Percentiles rank a stretch among this genome's conserved stretches.
These are phyloP conservation scores for Epichloe coenophiala DNA, from an alignment of 2,329 filamentous ascomycete genomes.

Conservation along the genomic window DNA sequence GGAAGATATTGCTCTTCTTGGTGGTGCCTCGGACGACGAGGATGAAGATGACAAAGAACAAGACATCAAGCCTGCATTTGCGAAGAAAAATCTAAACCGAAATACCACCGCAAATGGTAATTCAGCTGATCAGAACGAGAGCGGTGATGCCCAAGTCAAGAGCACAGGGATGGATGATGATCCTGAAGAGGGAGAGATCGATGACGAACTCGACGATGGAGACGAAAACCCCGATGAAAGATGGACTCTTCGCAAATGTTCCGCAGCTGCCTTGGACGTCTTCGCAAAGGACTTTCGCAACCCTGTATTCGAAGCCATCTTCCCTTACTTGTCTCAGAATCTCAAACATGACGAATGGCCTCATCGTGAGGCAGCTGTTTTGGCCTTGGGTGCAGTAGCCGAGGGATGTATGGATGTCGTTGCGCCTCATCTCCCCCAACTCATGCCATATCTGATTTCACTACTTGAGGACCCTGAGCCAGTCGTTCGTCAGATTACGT, in stretches of 20 bases:
- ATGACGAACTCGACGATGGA: constrained; percentile 52
- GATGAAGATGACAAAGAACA: constrained; percentile 81
- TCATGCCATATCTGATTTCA: constrained; percentile 81
- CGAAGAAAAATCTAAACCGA: constrained; percentile 51
- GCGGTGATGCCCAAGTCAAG: constrained; percentile 36
- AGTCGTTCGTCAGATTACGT: constrained; percentile 90
- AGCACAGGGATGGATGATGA: constrained; percentile 53
- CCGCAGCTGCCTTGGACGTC: constrained; percentile 85
- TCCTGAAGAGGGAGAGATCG: constrained; percentile 83
- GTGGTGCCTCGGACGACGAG: constrained; percentile 76
- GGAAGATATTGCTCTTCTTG: constrained; percentile 78
- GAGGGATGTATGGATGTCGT: constrained; percentile 89
- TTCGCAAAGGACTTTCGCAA: constrained; percentile 83
- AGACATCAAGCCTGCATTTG: constrained; percentile 87
- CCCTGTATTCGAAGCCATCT: constrained; percentile 77
- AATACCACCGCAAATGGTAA: constrained; percentile 41
- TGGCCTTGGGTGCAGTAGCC: constrained; percentile 86
- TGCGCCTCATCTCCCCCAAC: constrained; percentile 75
- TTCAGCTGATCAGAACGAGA: not conserved
- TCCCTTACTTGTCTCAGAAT: constrained; percentile 86
- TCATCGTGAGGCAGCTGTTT: constrained; percentile 81
- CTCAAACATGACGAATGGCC: constrained; percentile 83
- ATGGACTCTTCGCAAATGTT: constrained; percentile 96
- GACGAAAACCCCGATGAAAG: constrained; percentile 81
- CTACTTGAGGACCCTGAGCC: constrained; percentile 76